These are phyloP conservation scores for Conoideocrella luteorostrata DNA, from an alignment of 2,329 filamentous ascomycete species.

Conservation along the genomic window DNA sequence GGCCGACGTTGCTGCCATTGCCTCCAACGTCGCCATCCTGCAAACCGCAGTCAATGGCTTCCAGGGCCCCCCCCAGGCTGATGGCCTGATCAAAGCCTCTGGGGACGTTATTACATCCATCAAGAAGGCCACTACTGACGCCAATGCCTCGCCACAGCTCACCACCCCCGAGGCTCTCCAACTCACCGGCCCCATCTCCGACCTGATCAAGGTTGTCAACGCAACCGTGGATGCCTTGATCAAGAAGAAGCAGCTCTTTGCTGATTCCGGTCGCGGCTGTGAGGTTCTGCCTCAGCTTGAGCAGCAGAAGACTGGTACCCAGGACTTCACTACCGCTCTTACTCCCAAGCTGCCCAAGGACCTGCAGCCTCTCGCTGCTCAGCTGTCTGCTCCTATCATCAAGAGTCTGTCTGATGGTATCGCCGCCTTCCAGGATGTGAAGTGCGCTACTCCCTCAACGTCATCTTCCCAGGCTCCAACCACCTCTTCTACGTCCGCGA, in stretches of 20 bases:
- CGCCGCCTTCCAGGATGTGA: constrained; percentile 5
- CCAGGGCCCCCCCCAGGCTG: neutral
- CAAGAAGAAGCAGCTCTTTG: constrained; percentile 4
- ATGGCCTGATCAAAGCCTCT: constrained; percentile 1
- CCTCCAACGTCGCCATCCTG: neutral
- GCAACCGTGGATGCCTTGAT: neutral
- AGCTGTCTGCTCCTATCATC: neutral
- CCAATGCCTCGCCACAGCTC: neutral
- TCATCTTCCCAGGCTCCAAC: neutral
- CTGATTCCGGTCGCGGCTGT: constrained; percentile 5
- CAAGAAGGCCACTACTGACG: neutral
- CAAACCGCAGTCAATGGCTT: neutral
- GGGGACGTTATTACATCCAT: neutral
- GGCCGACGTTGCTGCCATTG: neutral
- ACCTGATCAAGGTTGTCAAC: neutral
- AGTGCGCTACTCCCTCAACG: neutral
- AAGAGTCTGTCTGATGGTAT: neutral
- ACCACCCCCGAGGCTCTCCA: neutral
- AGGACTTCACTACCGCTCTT: constrained; percentile 1
- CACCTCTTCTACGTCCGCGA: neutral
- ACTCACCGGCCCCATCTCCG: neutral
- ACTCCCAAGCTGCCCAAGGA: neutral
- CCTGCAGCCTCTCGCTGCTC: neutral
- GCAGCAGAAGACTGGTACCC: neutral
- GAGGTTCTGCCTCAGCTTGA: constrained; percentile 4